Conservation (phyloP, 371 early-diverging fungal species). For the Umbelopsis sp. region DNA sequence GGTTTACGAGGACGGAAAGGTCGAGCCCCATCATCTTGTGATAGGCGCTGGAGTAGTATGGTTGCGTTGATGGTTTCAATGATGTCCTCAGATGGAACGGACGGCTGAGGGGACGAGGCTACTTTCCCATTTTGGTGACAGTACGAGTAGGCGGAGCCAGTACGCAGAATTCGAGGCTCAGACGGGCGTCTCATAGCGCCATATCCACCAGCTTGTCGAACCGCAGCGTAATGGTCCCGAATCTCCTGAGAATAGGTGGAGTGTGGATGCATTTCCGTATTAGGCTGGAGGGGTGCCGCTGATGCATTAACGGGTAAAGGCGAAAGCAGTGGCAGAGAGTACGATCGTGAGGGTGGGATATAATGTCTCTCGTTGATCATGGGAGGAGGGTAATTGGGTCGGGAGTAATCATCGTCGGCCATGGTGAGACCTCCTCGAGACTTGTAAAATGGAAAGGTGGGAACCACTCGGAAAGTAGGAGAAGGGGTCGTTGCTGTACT, state of each 20-base stretch:
- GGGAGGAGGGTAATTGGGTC: background rate
- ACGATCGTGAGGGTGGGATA: constrained; percentile 9
- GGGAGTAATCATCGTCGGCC: constrained; percentile 2
- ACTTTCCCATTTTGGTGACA: constrained; percentile 10
- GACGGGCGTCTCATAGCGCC: constrained; percentile 13
- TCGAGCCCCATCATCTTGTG: constrained; percentile 57
- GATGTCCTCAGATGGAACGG: constrained; percentile 37
- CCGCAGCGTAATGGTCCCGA: background rate
- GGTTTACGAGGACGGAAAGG: constrained; percentile 43
- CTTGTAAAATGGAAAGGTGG: constrained; percentile 27
- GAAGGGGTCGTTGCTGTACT: constrained; percentile 32
- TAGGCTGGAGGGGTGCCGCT: background rate
- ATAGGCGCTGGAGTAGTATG: constrained; percentile 55
- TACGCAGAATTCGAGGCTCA: constrained; percentile 16
- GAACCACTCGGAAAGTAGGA: constrained; percentile 38
- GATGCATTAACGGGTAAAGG: constrained; percentile 13
- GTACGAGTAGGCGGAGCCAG: constrained; percentile 15
- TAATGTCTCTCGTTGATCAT: constrained; percentile 10
- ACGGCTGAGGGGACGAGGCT: constrained; percentile 21
- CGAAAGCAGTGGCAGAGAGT: background rate
- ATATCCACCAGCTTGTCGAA: constrained; percentile 12
- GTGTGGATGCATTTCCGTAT: constrained; percentile 26
- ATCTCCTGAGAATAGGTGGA: constrained; percentile 16
- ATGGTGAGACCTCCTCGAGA: constrained; percentile 17
- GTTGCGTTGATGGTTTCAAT: constrained; percentile 61